Evolutionary conservation across 2,329 filamentous ascomycete species (phyloP).

Genomic region (Pseudohalonectria lignicola): DNA sequence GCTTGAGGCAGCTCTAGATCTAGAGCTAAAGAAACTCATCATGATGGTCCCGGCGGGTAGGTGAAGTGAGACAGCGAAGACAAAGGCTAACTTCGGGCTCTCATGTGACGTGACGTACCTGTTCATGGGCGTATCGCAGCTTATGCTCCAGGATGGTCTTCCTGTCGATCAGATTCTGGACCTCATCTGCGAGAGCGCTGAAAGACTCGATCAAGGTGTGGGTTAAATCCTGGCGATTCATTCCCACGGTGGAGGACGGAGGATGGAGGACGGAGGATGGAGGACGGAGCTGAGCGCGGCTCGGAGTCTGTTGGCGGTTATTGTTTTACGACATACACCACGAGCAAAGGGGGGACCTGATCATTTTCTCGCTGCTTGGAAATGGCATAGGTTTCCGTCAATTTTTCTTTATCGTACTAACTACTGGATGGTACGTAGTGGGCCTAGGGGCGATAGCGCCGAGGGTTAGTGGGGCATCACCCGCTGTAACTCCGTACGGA

Average conservation of each 20-base stretch:
- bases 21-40: conserved; percentile 62
- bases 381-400: no score
- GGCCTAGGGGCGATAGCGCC: no score
- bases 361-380: no score
- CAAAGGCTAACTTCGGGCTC: conserved; percentile 5
- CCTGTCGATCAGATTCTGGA: conserved; percentile 50
- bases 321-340: no score
- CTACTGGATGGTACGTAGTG: no score
- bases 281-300: background rate
- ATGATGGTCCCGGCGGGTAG: no score
- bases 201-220: conserved; percentile 54
- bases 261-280: conserved; percentile 7
- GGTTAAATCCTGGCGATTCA: conserved; percentile 32
- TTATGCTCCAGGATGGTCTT: conserved; percentile 58
- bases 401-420: no score
- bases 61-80: background rate
- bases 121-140: conserved; percentile 53
- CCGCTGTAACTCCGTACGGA: no score
- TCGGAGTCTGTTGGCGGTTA: background rate
- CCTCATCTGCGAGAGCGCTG: conserved; percentile 52
- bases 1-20: conserved; percentile 60
- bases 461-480: no score
- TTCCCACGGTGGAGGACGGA: conserved; percentile 17
- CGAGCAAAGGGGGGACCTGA: no score
- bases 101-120: no score